Base-by-base conservation (phyloP, 2,329 filamentous ascomycete species). In the Arthrobotrys pseudoclavata region DNA sequence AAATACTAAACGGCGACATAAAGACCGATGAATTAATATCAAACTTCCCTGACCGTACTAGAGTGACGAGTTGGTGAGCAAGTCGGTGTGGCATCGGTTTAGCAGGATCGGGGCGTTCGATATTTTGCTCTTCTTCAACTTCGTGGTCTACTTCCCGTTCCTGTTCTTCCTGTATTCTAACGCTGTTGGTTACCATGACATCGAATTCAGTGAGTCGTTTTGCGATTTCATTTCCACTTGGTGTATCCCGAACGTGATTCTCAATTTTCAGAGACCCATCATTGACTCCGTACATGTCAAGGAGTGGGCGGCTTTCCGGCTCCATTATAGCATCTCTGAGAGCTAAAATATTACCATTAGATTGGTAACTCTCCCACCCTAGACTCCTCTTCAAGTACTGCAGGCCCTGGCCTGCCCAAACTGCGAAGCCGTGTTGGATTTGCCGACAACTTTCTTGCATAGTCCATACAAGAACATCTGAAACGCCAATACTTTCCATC, bases 81-180 rank as follows among this genome's bases (percentile, higher is more conserved):
- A 89, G 12, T 0, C 0, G 1, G 53, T 90, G 87, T 0, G 26
- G 9, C n/a, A 34, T 37, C 7, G 69, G 20, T 15, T 52, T 40
- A 0, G 84, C 84, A 0, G 82, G 68, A 0, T 81, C 80, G 0
- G 89, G 87, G 0, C 84, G 84, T 79, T 91, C 84, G 0, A 88
- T 79, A 57, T 91, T 83, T 0, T 85, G 84, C 79, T 92, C 88
- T 37, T 87, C 83, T 79, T 92, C 88, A 0, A 88, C 86, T 76
- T 93, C 90, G 0, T 89, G 89, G 0, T 88, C 85, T 0, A 93
- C 84, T 79, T 92, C 91, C 0, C 90, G 85, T 80, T 93, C 91
- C 79, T 92, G 89, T 72, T 93, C 91, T 80, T 92, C 89, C 1
- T 88, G 69, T 15, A 77, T 47, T 5, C 50, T 42, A 13, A 70